Base-by-base conservation (phyloP, 2,329 filamentous ascomycete species). In the Sclerotinia minor region DNA sequence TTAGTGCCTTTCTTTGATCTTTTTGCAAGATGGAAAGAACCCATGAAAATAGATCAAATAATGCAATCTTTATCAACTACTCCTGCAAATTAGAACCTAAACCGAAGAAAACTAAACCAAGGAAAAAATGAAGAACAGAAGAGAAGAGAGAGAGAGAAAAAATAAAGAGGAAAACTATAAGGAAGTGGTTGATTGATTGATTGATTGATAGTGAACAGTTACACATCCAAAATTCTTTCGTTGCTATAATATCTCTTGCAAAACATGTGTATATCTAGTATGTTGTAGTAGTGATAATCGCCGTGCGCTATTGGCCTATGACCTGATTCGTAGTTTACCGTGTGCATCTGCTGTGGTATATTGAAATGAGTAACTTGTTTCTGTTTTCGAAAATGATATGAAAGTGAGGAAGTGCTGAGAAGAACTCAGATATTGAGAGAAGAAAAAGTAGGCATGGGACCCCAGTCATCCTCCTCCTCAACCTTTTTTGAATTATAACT, bases 201-300 rank as follows among this genome's bases (percentile, higher is more conserved):
- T n/a, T n/a, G n/a, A n/a, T n/a, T n/a, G n/a, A n/a, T 38, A 19
- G 45, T 50, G n/a, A 50, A 50, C 32, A 50, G 17, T 52, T 50
- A 63, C 59, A 61, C 29, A 29, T 21, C 32, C 32, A 50, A 63
- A 50, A 32, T 41, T 50, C 45, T 38, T 26, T 50, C n/a, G 21
- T 50, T 63, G n/a, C 32, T 41, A 41, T 63, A 50, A 41, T 63
- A 50, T 63, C n/a, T 63, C 32, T 13, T 63, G 45, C n/a, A 50
- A 50, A 63, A 50, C 59, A 50, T 19, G 32, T 50, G 29, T 38
- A 49, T 61, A 45, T 24, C 19, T 61, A 24, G 38, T 44, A 58
- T 4, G 45, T 47, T 13, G 45, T 35, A 60, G 5, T 41, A 26
- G 47, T 35, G 41, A 32, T 38, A 24, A 38, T 35, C 5, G 3